Evolutionary conservation across 2,329 filamentous ascomycete species (phyloP), one percentile per base, ranked within the genome.

Genomic region (Lachnellula hyalina): DNA sequence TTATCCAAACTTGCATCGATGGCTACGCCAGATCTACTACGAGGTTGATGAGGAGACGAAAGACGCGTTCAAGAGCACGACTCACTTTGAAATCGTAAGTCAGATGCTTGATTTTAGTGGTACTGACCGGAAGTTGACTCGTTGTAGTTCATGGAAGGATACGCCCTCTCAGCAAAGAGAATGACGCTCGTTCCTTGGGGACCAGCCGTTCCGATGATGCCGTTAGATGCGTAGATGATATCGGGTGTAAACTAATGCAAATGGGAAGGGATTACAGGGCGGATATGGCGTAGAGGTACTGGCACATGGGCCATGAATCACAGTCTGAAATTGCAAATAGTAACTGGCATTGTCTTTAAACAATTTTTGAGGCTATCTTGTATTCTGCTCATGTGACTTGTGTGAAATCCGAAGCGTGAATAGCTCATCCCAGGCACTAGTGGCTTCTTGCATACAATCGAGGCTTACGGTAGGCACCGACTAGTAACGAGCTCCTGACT

Each of bases 21-120:
- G 87, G 87, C 59, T 90, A 57, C 74, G 84, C 36, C 75, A 81
- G 51, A 67, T 90, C 51, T 92, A 90, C 65, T 91, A 87, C 87
- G 84, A 89, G 60, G 55, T 64, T 4, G 64, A 67, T 8, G 61
- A 64, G 14, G 36, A 58, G 32, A 63, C 68, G 0, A 70, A 79
- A 3, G 79, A 80, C 0, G 86, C 86, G 0, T 91, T 91, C 67
- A 75, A 76, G 45, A 77, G 80, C 28, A 90, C 87, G 12, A 90
- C 86, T 0, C 71, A 84, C 54, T 89, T 89, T 2, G 72, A 67
- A 60, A 65, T 74, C 17, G 52, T 54, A 49, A 15, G 52, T 54
- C n/a, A 7, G 19, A 21, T 45, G 2, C 19, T 23, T 25, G 9
- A 12, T 25, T 5, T 8, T 4, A 21, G 19, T 21, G 4, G 15